These are phyloP conservation scores for Giardia duodenalis DNA, from an alignment of 208 protist genomes.

Conservation along the genomic window DNA sequence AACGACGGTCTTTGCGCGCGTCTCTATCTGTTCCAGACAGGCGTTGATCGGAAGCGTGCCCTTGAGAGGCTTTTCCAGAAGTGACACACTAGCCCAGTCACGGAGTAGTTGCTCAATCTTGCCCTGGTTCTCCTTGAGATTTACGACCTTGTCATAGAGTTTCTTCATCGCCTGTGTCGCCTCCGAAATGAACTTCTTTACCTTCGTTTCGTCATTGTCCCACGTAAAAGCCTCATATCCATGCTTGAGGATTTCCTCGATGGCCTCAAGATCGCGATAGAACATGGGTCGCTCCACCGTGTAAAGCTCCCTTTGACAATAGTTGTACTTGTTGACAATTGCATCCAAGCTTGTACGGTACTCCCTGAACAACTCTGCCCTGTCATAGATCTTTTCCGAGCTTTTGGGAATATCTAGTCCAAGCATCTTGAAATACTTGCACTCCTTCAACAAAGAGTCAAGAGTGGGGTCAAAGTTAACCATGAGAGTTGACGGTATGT, in stretches of 20 bases:
- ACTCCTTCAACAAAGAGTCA: constrained; percentile 9
- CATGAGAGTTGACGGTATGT: neutral
- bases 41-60: neutral
- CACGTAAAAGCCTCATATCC: neutral
- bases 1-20: neutral
- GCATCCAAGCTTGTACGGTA: neutral
- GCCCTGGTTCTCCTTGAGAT: neutral
- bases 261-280: neutral
- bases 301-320: neutral
- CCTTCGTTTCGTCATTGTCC: neutral
- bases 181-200: neutral
- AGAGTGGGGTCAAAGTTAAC: constrained; percentile 35
- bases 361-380: constrained; percentile 17
- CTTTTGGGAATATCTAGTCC: neutral
- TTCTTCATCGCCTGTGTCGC: neutral
- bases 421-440: constrained; percentile 11
- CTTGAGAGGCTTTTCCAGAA: neutral
- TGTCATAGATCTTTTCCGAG: neutral
- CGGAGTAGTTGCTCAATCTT: neutral
- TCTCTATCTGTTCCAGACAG: neutral
- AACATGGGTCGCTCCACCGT: constrained; percentile 27
- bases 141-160: neutral
- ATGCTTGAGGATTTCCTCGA: neutral
- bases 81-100: neutral
- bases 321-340: constrained; percentile 31